phyloP scores from a whole-genome alignment of 805 yeast species.

The Blastobotrys mokoenaii region DNA sequence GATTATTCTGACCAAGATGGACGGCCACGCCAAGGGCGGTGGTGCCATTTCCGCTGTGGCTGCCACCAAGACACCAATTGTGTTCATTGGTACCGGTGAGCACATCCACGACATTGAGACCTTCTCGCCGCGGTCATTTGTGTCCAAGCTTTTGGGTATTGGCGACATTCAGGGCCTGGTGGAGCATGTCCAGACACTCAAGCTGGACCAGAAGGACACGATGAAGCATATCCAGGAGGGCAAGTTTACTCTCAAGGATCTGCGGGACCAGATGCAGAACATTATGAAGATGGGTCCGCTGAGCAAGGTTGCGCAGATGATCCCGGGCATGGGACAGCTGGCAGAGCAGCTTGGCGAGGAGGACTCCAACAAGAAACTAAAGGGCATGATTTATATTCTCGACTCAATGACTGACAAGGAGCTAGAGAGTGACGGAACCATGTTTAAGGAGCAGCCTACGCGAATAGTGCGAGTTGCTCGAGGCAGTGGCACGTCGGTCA shows the following conservation, averaged over 20 bases:
- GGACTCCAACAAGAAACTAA: slow-evolving; percentile 76
- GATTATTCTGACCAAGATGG: slow-evolving; percentile 90
- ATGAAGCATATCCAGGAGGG: slow-evolving; percentile 93
- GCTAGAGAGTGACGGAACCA: slow-evolving; percentile 79
- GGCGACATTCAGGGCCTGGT: slow-evolving; percentile 91
- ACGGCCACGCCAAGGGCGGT: slow-evolving; percentile 98
- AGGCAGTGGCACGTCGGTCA: slow-evolving; percentile 88
- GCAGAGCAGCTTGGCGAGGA: slow-evolving; percentile 86
- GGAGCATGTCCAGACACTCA: slow-evolving; percentile 86
- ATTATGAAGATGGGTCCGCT: slow-evolving; percentile 96
- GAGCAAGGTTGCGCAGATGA: slow-evolving; percentile 88
- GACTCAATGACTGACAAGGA: slow-evolving; percentile 94
- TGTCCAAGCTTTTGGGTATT: slow-evolving; percentile 87
- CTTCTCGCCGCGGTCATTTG: slow-evolving; percentile 81
- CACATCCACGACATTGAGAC: slow-evolving; percentile 89
- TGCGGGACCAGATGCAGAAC: slow-evolving; percentile 91
- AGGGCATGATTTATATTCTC: slow-evolving; percentile 82
- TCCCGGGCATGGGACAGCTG: slow-evolving; percentile 82
- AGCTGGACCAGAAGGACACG: slow-evolving; percentile 75
- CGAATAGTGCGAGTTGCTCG: slow-evolving; percentile 85
- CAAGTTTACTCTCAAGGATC: slow-evolving; percentile 81
- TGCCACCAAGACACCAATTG: slow-evolving; percentile 89
- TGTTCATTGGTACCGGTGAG: slow-evolving; percentile 97
- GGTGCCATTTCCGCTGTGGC: slow-evolving; percentile 99
- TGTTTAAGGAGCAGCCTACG: slow-evolving; percentile 72